Conservation (phyloP, 768 basidiomycete species). For the Suillus plorans region DNA sequence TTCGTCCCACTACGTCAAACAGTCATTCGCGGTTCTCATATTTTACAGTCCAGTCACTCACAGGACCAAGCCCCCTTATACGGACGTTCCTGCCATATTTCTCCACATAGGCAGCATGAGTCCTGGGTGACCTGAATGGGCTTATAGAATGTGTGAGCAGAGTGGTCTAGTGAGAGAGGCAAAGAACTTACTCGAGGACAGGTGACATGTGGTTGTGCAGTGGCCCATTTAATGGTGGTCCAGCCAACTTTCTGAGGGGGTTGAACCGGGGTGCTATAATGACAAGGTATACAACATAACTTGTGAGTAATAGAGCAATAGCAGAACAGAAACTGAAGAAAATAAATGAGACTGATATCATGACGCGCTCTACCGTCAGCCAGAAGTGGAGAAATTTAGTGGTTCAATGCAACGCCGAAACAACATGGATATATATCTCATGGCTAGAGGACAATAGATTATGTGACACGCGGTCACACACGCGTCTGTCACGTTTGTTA, state of each 20-base stretch:
- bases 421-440: constrained; percentile 5
- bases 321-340: constrained; percentile 12
- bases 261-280: constrained; percentile 31
- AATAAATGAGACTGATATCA: constrained; percentile 10
- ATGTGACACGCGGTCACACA: constrained; percentile 7
- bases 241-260: constrained; percentile 56
- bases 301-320: constrained; percentile 10
- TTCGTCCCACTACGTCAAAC: constrained; percentile 60
- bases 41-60: constrained; percentile 38
- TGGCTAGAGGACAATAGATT: constrained; percentile 12
- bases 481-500: constrained; percentile 4
- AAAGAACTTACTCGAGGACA: constrained; percentile 55
- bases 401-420: neutral
- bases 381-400: neutral
- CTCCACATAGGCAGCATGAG: constrained; percentile 52
- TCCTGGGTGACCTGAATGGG: constrained; percentile 50
- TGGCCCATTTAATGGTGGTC: constrained; percentile 52
- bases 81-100: constrained; percentile 71
- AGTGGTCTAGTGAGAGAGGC: neutral
- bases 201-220: constrained; percentile 54
- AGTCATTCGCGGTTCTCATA: neutral
- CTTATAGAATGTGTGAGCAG: constrained; percentile 31
- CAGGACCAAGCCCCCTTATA: constrained; percentile 66
- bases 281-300: constrained; percentile 26
- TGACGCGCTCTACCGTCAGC: neutral